Base-by-base conservation (phyloP, 495 filamentous ascomycete genomes). In the Evernia prunastri region DNA sequence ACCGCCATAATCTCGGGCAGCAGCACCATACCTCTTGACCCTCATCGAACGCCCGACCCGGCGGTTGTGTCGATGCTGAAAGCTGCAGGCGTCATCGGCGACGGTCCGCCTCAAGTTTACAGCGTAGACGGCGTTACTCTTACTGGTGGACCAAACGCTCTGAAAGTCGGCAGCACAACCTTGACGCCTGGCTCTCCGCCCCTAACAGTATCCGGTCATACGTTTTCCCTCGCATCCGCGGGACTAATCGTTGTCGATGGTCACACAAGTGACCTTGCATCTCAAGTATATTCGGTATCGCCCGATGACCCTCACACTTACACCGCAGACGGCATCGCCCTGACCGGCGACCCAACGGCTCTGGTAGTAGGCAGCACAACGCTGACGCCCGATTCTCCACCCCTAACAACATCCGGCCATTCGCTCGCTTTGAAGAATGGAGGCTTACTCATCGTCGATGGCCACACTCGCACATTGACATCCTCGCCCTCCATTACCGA, bases 111-210 rank as follows among this genome's bases (percentile, higher is more conserved):
- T 56, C 53, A 56, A 31, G 33, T 33, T 10, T 56, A 31, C 53
- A 31, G n/a, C 4, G 33, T 56, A 13, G 53, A 56, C 7, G 53
- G 53, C 10, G 31, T 56, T 13, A 10, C 2, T 10, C 20, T 56
- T 9, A 33, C 10, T 29, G 53, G 53, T 9, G 53, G 33, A 10
- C 23, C 53, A 2, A 56, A 12, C 33, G 18, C 29, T 9, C 53
- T 56, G 10, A 25, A 20, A 56, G 53, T 56, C 10, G 53, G 29
- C 29, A 18, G 53, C 7, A 31, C 53, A 31, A 33, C 29, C 6
- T 25, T 56, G 29, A 31, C 53, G 23, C 53, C 53, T 2, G 53
- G 53, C 23, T 56, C 53, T 56, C 53, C 29, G 27, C n/a, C 53
- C 9, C 53, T 33, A 12, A 56, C 53, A 1, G 9, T 56, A 56